Conservation (phyloP, 2,329 filamentous ascomycete species). For the Dendrostoma leiphaemia region DNA sequence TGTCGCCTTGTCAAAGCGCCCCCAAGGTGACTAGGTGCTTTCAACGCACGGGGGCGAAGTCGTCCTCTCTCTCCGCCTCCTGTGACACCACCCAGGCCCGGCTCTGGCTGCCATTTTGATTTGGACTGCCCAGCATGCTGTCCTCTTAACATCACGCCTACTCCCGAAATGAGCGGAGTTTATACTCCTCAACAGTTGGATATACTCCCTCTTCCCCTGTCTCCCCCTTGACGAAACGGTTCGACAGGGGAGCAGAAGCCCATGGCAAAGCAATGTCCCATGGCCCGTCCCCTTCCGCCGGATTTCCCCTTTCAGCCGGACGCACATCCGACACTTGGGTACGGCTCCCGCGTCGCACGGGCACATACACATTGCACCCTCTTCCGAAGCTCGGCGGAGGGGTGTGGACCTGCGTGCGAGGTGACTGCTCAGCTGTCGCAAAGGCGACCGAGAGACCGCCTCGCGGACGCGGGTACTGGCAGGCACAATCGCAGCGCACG, state of each 20-base stretch:
- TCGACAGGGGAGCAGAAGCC: not conserved
- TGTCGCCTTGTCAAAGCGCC: not conserved
- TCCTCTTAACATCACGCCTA: too few relatives aligned
- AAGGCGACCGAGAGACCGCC: constrained; percentile 4
- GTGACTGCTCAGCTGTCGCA: constrained; percentile 14
- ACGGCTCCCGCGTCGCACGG: constrained; percentile 1
- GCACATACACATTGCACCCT: not conserved
- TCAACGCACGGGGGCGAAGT: too few relatives aligned
- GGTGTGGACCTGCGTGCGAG: too few relatives aligned
- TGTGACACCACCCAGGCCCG: not conserved
- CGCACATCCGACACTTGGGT: constrained; percentile 10
- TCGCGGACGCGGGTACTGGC: not conserved
- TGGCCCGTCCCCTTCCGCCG: not conserved
- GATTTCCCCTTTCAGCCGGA: constrained; percentile 1
- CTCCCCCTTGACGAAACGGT: too few relatives aligned
- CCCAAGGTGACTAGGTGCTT: too few relatives aligned
- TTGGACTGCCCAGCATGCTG: not conserved
- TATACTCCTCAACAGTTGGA: not conserved
- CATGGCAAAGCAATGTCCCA: not conserved
- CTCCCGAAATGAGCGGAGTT: not conserved
- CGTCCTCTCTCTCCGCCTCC: not conserved
- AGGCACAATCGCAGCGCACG: not conserved
- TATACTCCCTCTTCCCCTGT: too few relatives aligned
- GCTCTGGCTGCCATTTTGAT: not conserved
- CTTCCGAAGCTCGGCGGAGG: not conserved